Evolutionary conservation across 306 rosid genomes (phyloP).

Genomic region (Trifolium repens): DNA sequence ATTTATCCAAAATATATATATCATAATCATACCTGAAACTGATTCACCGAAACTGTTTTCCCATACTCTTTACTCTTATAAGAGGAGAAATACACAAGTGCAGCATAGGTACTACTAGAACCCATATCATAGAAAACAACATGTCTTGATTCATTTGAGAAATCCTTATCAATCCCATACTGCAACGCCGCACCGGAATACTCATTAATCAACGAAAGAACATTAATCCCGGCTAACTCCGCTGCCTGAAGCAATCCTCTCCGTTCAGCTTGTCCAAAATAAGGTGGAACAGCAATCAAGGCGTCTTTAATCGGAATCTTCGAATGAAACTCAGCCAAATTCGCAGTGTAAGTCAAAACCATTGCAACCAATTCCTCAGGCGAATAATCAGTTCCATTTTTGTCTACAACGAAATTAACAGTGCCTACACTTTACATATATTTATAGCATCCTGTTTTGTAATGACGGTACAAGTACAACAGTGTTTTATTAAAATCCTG

Average conservation of each 20-base stretch:
- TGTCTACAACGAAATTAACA: conserved; percentile 61
- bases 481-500: too few relatives aligned
- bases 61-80: conserved; percentile 84
- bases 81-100: conserved; percentile 82
- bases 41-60: conserved; percentile 76
- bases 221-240: conserved; percentile 80
- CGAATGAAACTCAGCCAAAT: conserved; percentile 86
- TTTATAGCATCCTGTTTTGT: too few relatives aligned
- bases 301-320: conserved; percentile 81
- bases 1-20: neutral
- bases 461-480: too few relatives aligned
- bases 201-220: conserved; percentile 84
- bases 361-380: conserved; percentile 86
- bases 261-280: conserved; percentile 91
- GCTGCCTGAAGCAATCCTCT: conserved; percentile 83
- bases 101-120: conserved; percentile 86
- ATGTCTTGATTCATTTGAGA: conserved; percentile 80
- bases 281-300: conserved; percentile 89
- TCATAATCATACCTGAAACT: conserved; percentile 86
- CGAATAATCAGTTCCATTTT: conserved; percentile 53
- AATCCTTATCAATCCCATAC: conserved; percentile 96
- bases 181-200: conserved; percentile 97
- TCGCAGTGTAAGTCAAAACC: conserved; percentile 69
- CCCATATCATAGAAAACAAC: conserved; percentile 98
- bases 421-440: conserved; percentile 13